Base-by-base conservation (phyloP, 306 rosid species). In the Cicer pinnatifidum region DNA sequence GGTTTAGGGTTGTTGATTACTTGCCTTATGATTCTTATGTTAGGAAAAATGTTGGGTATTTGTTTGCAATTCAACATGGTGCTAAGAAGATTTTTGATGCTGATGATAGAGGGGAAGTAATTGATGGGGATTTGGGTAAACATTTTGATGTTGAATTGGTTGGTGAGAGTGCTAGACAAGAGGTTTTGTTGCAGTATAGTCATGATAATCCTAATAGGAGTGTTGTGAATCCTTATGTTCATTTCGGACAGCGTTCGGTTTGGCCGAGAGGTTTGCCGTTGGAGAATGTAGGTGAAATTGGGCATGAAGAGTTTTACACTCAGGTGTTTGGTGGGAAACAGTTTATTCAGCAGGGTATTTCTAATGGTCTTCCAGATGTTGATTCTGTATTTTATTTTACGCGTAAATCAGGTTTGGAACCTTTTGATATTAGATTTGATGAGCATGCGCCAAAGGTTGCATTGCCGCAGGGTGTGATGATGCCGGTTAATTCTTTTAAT, bases 181-280 rank as follows among this genome's bases (percentile, higher is more conserved):
- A 91, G 81, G 76, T 85, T 48, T 81, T 95, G 60, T 84, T 91
- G 65, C 99, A 95, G 83, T 91, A 86, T 68, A 94, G 91, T 74
- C 96, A 94, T 78, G 96, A 91, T 28, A 91, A 91, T 69, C 93
- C 95, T 0, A 95, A 95, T 65, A 79, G 97, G 77, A 88, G 92
- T 0, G 82, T 90, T 23, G 89, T 87, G 16, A 94, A 94, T 75
- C 99, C 99, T 0, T 94, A 94, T 75, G 83, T 94, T 48, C 99
- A 94, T 85, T 94, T 94, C 41, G 99, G 99, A 73, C 99, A 94
- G 76, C 84, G 99, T 61, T 91, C 99, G 0, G 97, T 94, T 61
- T 94, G 99, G 99, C 99, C 99, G 33, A 87, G 99, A 75, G 99
- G 99, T 17, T 65, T 94, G 81, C 99, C 99, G 0, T 81, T 94